These are phyloP conservation scores for Chaetothyriales sp. DNA, from an alignment of 2,329 filamentous ascomycete species.

Conservation along the genomic window DNA sequence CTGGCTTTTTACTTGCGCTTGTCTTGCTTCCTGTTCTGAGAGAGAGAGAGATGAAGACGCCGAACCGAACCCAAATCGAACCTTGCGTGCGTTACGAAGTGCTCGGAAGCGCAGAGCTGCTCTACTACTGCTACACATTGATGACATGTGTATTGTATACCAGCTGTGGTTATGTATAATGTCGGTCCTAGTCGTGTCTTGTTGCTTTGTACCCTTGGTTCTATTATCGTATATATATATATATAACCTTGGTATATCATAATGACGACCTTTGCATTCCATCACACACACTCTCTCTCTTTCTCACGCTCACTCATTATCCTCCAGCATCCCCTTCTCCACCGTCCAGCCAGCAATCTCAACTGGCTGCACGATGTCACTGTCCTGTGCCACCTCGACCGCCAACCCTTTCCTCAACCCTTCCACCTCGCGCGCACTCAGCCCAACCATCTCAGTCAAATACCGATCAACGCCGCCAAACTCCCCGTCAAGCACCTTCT, in stretches of 20 bases:
- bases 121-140: background rate
- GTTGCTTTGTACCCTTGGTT: too few species aligned
- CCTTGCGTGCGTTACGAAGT: conserved; percentile 14
- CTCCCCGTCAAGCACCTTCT: conserved; percentile 12
- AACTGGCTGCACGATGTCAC: conserved; percentile 37
- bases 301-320: background rate
- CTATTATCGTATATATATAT: too few species aligned
- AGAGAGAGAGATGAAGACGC: background rate
- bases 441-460: conserved; percentile 11
- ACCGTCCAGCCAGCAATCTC: conserved; percentile 13
- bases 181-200: too few species aligned
- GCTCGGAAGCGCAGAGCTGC: conserved; percentile 9
- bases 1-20: background rate
- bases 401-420: conserved; percentile 9
- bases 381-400: conserved; percentile 6
- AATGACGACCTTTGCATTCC: too few species aligned
- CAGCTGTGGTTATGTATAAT: background rate
- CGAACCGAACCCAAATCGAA: background rate
- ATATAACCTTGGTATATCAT: too few species aligned
- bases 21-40: background rate
- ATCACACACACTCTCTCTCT: background rate
- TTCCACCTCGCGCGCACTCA: conserved; percentile 12
- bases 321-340: conserved; percentile 11
- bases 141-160: background rate
- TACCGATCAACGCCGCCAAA: conserved; percentile 15